Conservation (phyloP, 2,329 filamentous ascomycete genomes). For the Fusarium sp. region DNA sequence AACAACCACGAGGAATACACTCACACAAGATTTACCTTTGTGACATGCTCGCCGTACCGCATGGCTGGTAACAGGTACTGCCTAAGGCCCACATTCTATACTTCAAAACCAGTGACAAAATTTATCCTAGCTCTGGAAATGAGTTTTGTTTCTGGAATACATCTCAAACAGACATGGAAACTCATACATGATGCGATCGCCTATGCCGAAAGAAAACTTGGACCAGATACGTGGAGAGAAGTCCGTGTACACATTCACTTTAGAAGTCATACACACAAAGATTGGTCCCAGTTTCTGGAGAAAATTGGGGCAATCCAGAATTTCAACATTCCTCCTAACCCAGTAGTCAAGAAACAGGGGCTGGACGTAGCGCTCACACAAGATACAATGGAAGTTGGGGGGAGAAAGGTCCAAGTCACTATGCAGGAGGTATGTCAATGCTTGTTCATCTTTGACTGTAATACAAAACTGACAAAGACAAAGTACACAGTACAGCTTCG, state of each 20-base stretch:
- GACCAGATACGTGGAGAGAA: neutral
- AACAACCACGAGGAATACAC: neutral
- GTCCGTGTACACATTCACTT: neutral
- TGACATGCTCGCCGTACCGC: neutral
- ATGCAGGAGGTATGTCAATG: neutral
- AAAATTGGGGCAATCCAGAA: neutral
- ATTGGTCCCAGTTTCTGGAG: neutral
- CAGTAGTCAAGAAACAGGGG: accelerated
- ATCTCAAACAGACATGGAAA: neutral
- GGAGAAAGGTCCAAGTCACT: neutral
- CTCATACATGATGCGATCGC: neutral
- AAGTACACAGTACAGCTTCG: neutral
- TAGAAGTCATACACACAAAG: accelerated
- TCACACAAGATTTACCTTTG: neutral
- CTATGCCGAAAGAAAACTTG: neutral
- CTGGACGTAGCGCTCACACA: accelerated
- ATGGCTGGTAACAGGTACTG: neutral
- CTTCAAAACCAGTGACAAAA: neutral
- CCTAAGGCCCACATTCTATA: neutral
- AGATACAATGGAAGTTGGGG: neutral
- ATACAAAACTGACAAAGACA: neutral
- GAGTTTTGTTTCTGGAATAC: accelerated
- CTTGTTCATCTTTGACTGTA: accelerated
- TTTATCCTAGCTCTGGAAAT: neutral
- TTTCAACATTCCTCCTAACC: neutral